Evolutionary conservation across 768 basidiomycete genomes (phyloP), one percentile per base, ranked within the genome.

Genomic region (button mushroom (Agaricus bisporus)): DNA sequence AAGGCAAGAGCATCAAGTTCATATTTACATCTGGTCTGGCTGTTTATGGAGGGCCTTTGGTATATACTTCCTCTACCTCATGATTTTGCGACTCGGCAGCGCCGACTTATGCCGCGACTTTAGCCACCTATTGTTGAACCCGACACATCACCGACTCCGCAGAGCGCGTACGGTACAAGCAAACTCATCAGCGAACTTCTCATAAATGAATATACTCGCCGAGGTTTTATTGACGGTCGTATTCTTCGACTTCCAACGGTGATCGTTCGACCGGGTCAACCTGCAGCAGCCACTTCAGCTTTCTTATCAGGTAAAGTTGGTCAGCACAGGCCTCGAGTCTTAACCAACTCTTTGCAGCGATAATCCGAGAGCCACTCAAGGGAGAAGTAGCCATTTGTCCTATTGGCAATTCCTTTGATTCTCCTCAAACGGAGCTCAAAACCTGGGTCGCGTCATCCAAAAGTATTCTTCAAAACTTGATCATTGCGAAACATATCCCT

Each of bases 221-320:
- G 80, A 20, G 79, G 80, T 9, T 79, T 78, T 56, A 63, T 82
- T 41, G 80, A 83, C 58, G 82, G 80, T 17, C 75, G 80, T 32
- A 78, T 82, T 58, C 65, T 84, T 26, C 80, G 81, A 42, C 70
- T 83, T 2, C 82, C 82, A 5, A 83, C 82, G 3, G 76, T 84
- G 56, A 75, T 76, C 48, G 77, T 83, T 43, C 73, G 81, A 37
- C 72, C 81, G 5, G 81, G 81, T 49, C 69, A 69, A 3, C 81
- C 82, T 5, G 69, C 79, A 3, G 73, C 73, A 3, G 81, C 82
- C 0, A 76, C 79, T 2, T 80, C 78, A 11, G 69, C 78, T 1
- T 82, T 82, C 66, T 72, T 83, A 53, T 81, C 79, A 12, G 78
- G 80, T 73, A 64, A 17, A 63, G 54, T n/a, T 15, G 18, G 15